phyloP scores from a whole-genome alignment of 2,329 filamentous ascomycete species.

The Lasiodiplodia gonubiensis region DNA sequence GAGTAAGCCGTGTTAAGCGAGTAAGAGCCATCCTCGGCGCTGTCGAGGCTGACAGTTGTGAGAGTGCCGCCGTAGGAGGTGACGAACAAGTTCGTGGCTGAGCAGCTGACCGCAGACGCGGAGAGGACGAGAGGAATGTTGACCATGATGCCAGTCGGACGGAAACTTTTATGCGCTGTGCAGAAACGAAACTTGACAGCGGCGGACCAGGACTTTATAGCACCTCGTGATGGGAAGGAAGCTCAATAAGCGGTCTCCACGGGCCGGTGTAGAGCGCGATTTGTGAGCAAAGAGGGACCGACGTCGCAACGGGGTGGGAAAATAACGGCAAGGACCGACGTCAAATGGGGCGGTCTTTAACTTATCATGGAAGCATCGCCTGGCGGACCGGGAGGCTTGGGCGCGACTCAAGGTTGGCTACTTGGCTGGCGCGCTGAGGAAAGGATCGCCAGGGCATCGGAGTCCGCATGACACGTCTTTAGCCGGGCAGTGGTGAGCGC shows the following conservation, averaged over 20 bases:
- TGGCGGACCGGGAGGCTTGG: constrained; percentile 12
- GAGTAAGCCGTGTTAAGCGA: constrained; percentile 45
- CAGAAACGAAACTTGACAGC: not conserved
- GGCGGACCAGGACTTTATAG: constrained; percentile 11
- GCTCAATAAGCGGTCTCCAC: constrained; percentile 4
- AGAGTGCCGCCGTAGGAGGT: constrained; percentile 55
- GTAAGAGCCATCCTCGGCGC: constrained; percentile 48
- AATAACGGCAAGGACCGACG: constrained; percentile 16
- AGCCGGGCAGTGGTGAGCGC: constrained; percentile 9
- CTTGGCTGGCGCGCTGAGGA: constrained; percentile 11
- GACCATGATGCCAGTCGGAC: constrained; percentile 11
- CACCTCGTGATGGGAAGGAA: not conserved
- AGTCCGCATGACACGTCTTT: constrained; percentile 18
- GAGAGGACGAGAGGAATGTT: constrained; percentile 19
- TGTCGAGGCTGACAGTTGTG: constrained; percentile 45
- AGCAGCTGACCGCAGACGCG: constrained; percentile 4
- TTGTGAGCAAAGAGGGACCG: not conserved
- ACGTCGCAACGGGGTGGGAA: constrained; percentile 11
- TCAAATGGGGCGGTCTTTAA: constrained; percentile 15
- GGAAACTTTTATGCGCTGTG: constrained; percentile 1
- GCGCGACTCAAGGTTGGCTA: not conserved
- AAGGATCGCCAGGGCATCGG: constrained; percentile 15
- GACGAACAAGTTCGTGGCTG: constrained; percentile 46
- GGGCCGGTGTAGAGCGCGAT: not conserved
- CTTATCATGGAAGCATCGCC: constrained; percentile 2